Evolutionary conservation across 1,284 basidiomycete species (phyloP).

Genomic region (Grifola frondosa): DNA sequence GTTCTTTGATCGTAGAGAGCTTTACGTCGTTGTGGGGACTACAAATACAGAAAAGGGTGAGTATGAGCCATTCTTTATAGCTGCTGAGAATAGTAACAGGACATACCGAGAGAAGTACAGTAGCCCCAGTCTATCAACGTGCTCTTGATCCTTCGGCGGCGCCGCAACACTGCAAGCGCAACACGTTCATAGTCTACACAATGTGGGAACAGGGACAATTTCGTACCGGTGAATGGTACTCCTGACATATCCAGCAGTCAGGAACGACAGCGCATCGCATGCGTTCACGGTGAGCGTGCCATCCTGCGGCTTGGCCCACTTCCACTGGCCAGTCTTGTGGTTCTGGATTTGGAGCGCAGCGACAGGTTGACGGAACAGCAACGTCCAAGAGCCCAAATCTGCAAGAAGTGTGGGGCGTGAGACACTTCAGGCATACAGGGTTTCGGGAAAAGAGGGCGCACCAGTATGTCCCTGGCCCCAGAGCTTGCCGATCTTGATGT

Average conservation of each 20-base stretch:
- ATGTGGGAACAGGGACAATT: too few relatives aligned
- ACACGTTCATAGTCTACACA: too few relatives aligned
- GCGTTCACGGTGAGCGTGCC: constrained; percentile 51
- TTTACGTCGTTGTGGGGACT: constrained; percentile 49
- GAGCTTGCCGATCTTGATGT: constrained; percentile 37
- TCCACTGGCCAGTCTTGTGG: constrained; percentile 40
- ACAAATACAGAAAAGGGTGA: too few relatives aligned
- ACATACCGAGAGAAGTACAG: constrained; percentile 50
- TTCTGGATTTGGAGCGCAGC: constrained; percentile 44
- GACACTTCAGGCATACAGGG: too few relatives aligned
- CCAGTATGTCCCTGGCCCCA: constrained; percentile 52
- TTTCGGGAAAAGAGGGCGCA: constrained; percentile 29
- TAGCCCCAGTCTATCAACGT: constrained; percentile 50
- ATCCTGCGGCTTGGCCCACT: constrained; percentile 49
- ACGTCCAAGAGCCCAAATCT: constrained; percentile 46
- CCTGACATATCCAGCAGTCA: constrained; percentile 52
- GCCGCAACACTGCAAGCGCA: constrained; percentile 37
- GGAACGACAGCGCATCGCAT: constrained; percentile 50
- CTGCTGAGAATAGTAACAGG: neutral
- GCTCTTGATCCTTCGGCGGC: constrained; percentile 53
- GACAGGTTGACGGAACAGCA: constrained; percentile 46
- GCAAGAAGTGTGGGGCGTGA: too few relatives aligned
- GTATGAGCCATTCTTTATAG: too few relatives aligned
- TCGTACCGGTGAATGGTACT: constrained; percentile 49
- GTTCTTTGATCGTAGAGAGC: constrained; percentile 43